Evolutionary conservation across 2,329 filamentous ascomycete species (phyloP).

Genomic region (Cytospora mali): DNA sequence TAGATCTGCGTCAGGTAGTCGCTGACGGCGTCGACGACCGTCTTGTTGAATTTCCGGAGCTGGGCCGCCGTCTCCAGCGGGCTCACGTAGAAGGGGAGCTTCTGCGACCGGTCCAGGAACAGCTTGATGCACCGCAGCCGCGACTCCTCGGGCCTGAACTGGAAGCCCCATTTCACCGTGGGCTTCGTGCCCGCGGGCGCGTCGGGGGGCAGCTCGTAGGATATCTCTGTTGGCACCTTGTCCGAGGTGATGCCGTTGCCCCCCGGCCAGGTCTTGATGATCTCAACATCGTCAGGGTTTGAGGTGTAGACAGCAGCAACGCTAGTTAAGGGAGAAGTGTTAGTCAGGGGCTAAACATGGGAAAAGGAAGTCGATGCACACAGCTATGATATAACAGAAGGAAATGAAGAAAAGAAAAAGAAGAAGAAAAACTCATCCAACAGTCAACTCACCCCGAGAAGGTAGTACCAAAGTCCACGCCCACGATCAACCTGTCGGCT

Average conservation of each 20-base stretch:
- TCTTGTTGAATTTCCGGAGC: constrained; percentile 74
- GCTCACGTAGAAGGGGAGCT: constrained; percentile 78
- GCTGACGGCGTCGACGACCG: constrained; percentile 75
- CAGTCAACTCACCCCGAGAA: constrained; percentile 69
- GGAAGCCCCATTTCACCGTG: constrained; percentile 76
- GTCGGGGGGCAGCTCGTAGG: constrained; percentile 53
- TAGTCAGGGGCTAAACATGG: not conserved
- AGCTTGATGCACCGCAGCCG: constrained; percentile 82
- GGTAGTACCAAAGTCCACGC: constrained; percentile 83
- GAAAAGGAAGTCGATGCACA: not conserved
- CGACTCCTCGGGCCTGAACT: constrained; percentile 76
- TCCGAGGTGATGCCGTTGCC: constrained; percentile 86
- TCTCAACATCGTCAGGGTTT: constrained; percentile 77
- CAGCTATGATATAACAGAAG: no score
- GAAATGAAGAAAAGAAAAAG: no score
- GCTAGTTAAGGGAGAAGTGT: constrained; percentile 40
- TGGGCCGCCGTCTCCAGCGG: constrained; percentile 76
- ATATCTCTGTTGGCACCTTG: constrained; percentile 82
- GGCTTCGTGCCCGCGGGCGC: constrained; percentile 46
- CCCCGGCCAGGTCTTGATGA: constrained; percentile 84
- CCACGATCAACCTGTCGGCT: constrained; percentile 71
- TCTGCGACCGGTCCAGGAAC: constrained; percentile 79
- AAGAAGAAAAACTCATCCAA: not conserved
- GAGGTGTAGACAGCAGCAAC: constrained; percentile 75
- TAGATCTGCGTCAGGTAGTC: constrained; percentile 80